Base-by-base conservation (phyloP, 371 early-diverging fungal species). In the Mucor circinelloides region DNA sequence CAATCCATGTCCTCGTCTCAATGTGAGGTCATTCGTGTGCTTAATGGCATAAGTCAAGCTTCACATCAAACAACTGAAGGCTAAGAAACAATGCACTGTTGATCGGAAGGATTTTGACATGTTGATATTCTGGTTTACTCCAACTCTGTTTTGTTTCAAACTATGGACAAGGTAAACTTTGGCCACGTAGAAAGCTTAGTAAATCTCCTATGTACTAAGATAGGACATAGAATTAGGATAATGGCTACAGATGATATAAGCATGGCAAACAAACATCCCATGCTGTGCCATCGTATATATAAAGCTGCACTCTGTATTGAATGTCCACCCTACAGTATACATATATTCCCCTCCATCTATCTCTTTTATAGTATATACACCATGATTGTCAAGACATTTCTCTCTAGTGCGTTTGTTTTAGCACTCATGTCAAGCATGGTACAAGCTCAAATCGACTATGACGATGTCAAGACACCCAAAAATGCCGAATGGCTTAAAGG, bases 401-500 rank as follows among this genome's bases (percentile, higher is more conserved):
- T 56, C 21, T 56, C 56, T 9, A 56, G 32, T 19, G 56, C 56
- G 6, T 56, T 61, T 30, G n/a, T 44, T 32, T 32, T 48, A 31
- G 61, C 40, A 31, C n/a, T 48, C 30, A 32, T 61, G 44, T 59
- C 40, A 6, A 28, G 25, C 30, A n/a, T 59, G 27, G 60, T 59
- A 0, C 60, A 42, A 21, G 40, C n/a, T 48, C 48, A 60, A 60
- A 38, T 40, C 23, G 54, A 23, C 19, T 25, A 25, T 7, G 6
- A 30, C n/a, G 48, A 50, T 2, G 50, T 46, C 23, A 66, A 54
- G 12, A 50, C 60, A 60, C 92, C 92, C n/a, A 68, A 76, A 6
- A 85, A 66, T 10, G 74, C 83, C 5, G 78, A 80, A 27, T 85
- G 83, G 74, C 80, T 88, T 38, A 84, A 86, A 0, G 84, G 84